Conservation (phyloP, 2,329 filamentous ascomycete species). For the Dactylellina sp. region DNA sequence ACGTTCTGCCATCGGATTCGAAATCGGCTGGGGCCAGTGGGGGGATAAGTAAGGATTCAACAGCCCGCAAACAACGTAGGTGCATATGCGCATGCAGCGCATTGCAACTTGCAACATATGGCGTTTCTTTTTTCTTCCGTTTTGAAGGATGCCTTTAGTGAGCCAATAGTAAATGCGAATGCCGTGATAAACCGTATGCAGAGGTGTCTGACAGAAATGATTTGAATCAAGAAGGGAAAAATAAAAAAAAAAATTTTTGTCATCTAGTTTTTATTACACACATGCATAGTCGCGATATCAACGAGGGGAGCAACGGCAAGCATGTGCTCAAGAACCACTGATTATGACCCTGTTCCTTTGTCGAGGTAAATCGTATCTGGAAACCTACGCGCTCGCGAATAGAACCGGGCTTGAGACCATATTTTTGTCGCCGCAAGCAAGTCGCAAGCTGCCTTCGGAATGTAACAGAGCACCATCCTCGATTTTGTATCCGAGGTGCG, state of each 20-base stretch:
- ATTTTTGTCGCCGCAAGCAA: constrained; percentile 30
- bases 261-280: too few relatives aligned
- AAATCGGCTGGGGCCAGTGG: constrained; percentile 23
- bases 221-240: too few relatives aligned
- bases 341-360: constrained; percentile 7
- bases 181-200: not conserved
- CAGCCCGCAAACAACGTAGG: constrained; percentile 29
- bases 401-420: not conserved
- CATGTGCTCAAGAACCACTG: constrained; percentile 35
- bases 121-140: not conserved
- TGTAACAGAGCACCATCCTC: constrained; percentile 6
- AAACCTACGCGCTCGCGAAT: constrained; percentile 30
- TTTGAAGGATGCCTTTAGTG: too few relatives aligned
- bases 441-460: constrained; percentile 17
- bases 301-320: too few relatives aligned
- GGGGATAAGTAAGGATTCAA: constrained; percentile 28
- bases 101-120: not conserved
- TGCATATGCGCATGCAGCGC: constrained; percentile 35
- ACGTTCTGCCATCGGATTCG: constrained; percentile 3
- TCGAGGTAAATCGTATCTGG: constrained; percentile 17
- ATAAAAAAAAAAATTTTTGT: too few relatives aligned
- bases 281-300: not conserved
- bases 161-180: too few relatives aligned
- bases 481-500: constrained; percentile 38
- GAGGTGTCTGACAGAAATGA: too few relatives aligned